Conservation (phyloP, 805 yeast species). For the Trichomonascus vanleenenianus region DNA sequence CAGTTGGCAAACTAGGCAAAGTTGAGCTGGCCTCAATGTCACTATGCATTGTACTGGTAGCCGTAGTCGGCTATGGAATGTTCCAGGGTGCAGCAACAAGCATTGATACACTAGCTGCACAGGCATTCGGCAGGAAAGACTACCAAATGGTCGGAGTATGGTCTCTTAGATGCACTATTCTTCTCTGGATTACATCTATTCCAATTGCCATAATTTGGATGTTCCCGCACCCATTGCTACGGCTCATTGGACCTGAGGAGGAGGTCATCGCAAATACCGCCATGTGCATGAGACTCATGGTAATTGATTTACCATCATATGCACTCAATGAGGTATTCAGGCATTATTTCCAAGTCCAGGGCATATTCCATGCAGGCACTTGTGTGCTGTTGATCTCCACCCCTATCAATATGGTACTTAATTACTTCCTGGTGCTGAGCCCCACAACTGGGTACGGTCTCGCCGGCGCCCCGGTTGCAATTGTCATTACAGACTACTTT, state of each 20-base stretch:
- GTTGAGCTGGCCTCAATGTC: slow-evolving; percentile 62
- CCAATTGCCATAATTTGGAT: slow-evolving; percentile 56
- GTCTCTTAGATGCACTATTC: slow-evolving; percentile 51
- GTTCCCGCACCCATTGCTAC: slow-evolving; percentile 40
- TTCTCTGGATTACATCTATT: slow-evolving; percentile 37
- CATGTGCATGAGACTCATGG: slow-evolving; percentile 36
- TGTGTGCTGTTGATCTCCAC: slow-evolving; percentile 40
- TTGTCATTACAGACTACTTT: slow-evolving; percentile 41
- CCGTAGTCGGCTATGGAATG: slow-evolving; percentile 55
- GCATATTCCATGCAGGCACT: slow-evolving; percentile 49
- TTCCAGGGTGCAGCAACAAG: slow-evolving; percentile 65
- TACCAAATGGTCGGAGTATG: slow-evolving; percentile 51
- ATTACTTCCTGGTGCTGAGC: slow-evolving; percentile 43
- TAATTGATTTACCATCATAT: slow-evolving; percentile 46
- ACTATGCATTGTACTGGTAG: slow-evolving; percentile 62
- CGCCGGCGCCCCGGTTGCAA: slow-evolving; percentile 50
- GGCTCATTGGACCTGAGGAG: slow-evolving; percentile 41
- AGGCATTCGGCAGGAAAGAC: slow-evolving; percentile 62
- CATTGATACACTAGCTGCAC: slow-evolving; percentile 65
- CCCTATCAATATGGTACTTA: slow-evolving; percentile 41
- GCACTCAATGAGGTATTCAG: slow-evolving; percentile 49
- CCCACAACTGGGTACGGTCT: slow-evolving; percentile 40
- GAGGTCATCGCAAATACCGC: slow-evolving; percentile 43
- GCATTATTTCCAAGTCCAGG: slow-evolving; percentile 50
- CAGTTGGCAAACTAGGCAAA: slow-evolving; percentile 61